A percentile compares a stretch with the other conserved stretches of the same genome.
Conservation (phyloP, 352 stramenopile species). For the Pythium vanterpoolii region DNA sequence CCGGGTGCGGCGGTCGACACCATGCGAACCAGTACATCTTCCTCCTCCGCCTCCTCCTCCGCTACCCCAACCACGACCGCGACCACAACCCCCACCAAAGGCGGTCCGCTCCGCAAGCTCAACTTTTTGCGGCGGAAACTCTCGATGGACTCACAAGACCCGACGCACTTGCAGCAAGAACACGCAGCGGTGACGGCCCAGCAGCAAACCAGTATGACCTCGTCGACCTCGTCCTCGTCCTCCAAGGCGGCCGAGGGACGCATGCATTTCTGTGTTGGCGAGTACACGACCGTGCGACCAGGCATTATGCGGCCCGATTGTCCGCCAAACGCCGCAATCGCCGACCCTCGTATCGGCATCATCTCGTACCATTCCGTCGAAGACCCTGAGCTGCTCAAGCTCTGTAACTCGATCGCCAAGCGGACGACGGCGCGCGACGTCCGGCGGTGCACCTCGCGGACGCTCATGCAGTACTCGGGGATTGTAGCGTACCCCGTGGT, state of each 20-base stretch:
- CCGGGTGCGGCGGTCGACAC: neutral
- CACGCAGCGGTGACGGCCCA: neutral
- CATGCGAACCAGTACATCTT: neutral
- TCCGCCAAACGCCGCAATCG: conserved; percentile 3
- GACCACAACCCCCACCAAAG: neutral
- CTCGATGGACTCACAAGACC: conserved; percentile 3
- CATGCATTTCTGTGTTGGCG: conserved; percentile 42
- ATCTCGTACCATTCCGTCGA: conserved; percentile 69
- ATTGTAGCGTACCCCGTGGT: conserved; percentile 60
- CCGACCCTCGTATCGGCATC: conserved; percentile 47
- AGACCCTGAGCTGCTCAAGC: conserved; percentile 51
- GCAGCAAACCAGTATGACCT: neutral
- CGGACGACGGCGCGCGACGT: conserved; percentile 13
- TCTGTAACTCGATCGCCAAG: conserved; percentile 52
- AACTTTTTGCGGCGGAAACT: conserved; percentile 12
- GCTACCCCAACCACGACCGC: neutral
- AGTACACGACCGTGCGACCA: conserved; percentile 60
- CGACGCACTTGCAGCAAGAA: conserved; percentile 3
- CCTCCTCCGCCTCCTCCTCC: neutral
- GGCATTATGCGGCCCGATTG: conserved; percentile 27
- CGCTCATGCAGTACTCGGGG: conserved; percentile 59
- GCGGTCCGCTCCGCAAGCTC: neutral
- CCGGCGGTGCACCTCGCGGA: conserved; percentile 26
- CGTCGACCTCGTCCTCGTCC: neutral
- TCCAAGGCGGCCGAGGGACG: conserved; percentile 31